These are phyloP conservation scores for Zygosaccharomyces rouxii DNA, from an alignment of 805 yeast species.

Conservation along the genomic window DNA sequence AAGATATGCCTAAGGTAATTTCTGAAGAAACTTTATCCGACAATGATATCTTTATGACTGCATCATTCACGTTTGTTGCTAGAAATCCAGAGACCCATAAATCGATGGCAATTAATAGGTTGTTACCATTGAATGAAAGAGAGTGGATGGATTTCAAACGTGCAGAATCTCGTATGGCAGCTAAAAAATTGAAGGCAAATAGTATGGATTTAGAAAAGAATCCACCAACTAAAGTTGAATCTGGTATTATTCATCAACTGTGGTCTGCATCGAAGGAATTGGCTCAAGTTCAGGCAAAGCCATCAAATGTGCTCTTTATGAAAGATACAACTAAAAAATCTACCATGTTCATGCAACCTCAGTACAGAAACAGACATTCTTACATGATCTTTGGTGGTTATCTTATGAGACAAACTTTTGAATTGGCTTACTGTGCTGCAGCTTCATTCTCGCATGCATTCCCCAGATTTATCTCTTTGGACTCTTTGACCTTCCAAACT, in stretches of 20 bases:
- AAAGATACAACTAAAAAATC: slow-evolving; percentile 65
- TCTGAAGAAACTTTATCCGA: slow-evolving; percentile 51
- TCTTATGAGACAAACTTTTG: slow-evolving; percentile 85
- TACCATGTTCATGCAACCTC: slow-evolving; percentile 92
- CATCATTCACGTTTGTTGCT: slow-evolving; percentile 93
- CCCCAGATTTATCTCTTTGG: slow-evolving; percentile 86
- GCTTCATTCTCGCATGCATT: slow-evolving; percentile 82
- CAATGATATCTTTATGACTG: slow-evolving; percentile 73
- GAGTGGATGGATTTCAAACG: slow-evolving; percentile 83
- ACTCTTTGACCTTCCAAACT: slow-evolving; percentile 84
- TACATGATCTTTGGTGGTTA: slow-evolving; percentile 96
- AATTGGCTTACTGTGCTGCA: slow-evolving; percentile 87
- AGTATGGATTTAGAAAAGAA: slow-evolving; percentile 53
- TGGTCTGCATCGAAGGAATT: slow-evolving; percentile 53
- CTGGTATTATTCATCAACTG: slow-evolving; percentile 68
- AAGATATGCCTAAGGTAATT: slow-evolving; percentile 47
- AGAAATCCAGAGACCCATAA: slow-evolving; percentile 90
- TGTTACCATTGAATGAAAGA: slow-evolving; percentile 66
- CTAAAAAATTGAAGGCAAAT: slow-evolving; percentile 74
- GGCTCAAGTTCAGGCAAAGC: slow-evolving; percentile 35
- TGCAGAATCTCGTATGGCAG: slow-evolving; percentile 86
- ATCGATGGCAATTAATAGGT: slow-evolving; percentile 78
- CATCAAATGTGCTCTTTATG: slow-evolving; percentile 60
- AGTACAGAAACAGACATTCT: slow-evolving; percentile 89
- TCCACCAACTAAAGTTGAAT: slow-evolving; percentile 75